These are phyloP conservation scores for Chaetomium globosum DNA, from an alignment of 2,329 filamentous ascomycete species.

Conservation along the genomic window DNA sequence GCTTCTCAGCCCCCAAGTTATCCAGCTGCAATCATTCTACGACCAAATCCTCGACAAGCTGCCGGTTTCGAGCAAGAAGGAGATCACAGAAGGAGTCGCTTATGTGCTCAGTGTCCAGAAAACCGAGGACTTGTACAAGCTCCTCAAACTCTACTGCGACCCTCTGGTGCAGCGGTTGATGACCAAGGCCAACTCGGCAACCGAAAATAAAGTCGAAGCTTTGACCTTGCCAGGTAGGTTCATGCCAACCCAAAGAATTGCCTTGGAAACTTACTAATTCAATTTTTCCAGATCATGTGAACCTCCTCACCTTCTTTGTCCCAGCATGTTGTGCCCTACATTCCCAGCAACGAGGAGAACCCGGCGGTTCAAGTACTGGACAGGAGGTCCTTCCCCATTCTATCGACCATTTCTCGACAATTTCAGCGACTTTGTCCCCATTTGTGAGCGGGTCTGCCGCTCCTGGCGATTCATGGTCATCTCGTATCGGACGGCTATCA, in stretches of 20 bases:
- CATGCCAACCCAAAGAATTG: not conserved
- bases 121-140: constrained; percentile 74
- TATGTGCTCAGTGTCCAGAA: constrained; percentile 88
- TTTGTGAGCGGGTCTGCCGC: constrained; percentile 89
- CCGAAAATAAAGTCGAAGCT: constrained; percentile 80
- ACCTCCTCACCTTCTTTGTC: constrained; percentile 88
- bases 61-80: constrained; percentile 84
- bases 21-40: constrained; percentile 90
- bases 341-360: constrained; percentile 72
- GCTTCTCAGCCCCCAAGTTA: constrained; percentile 78
- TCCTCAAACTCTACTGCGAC: constrained; percentile 90
- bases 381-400: constrained; percentile 84
- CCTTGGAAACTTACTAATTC: not conserved
- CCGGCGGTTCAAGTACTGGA: constrained; percentile 97
- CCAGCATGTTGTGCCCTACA: constrained; percentile 73
- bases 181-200: constrained; percentile 81
- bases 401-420: constrained; percentile 87
- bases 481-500: constrained; percentile 87
- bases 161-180: constrained; percentile 85
- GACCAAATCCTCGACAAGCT: constrained; percentile 84
- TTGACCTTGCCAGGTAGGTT: constrained; percentile 77
- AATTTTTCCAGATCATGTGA: constrained; percentile 70
- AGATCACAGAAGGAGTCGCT: constrained; percentile 93
- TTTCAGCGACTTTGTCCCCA: constrained; percentile 82
- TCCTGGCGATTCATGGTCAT: constrained; percentile 98